Base-by-base conservation (phyloP, 345 rosid genomes). In the Theobroma cacao region DNA sequence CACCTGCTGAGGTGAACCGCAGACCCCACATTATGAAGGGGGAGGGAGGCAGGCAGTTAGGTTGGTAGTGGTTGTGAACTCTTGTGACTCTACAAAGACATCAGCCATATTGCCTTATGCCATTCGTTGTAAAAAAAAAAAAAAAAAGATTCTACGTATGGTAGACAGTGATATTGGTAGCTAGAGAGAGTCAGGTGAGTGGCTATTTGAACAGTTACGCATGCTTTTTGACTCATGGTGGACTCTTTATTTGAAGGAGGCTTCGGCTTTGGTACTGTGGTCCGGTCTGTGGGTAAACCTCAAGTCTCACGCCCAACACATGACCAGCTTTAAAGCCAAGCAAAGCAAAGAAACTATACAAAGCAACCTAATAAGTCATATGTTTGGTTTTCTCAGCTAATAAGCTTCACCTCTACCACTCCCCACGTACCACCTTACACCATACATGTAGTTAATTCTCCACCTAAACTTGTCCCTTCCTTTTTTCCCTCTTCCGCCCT, bases 311-410 rank as follows among this genome's bases (percentile, higher is more conserved):
- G 78, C 59, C 76, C 78, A 75, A 36, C 85, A 81, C 79, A 77
- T 81, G 88, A 80, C 22, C 87, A 40, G 30, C 91, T 87, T 90
- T 82, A 87, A 90, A 88, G 91, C 88, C 86, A 88, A 88, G 93
- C 47, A 65, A 87, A 74, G 40, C 17, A 64, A 30, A 5, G 6
- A 50, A 22, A 20, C 0, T 4, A 18, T 8, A n/a, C 59, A 70
- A 53, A 74, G 50, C 77, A 79, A 59, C 75, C 31, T 0, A 22
- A 7, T 41, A n/a, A n/a, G n/a, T n/a, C n/a, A n/a, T n/a, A 4
- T 67, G 31, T 67, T 24, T 24, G 20, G 33, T 64, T 64, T 64
- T 40, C 50, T 65, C 70, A 36, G 30, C 28, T 18, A 33, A 17
- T 20, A 65, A 34, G 18, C 72, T 41, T 67, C 53, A 24, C 13